Base-by-base conservation (phyloP, 768 basidiomycete species). In the Tulasnella sp. region DNA sequence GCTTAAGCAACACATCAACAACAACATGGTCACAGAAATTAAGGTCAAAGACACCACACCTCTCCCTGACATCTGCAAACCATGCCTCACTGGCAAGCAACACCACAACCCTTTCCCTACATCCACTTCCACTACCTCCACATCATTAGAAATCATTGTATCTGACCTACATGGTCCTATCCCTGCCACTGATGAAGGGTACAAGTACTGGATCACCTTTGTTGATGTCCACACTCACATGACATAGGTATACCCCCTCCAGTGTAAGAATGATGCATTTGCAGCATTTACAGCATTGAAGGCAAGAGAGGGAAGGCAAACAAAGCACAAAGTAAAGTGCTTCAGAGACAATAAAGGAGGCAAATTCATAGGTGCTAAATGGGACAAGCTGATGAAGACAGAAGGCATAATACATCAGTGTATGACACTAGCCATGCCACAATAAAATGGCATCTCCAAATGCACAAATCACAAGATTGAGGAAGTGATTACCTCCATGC, bases 391-490 rank as follows among this genome's bases (percentile, higher is more conserved):
- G 45, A 1, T 44, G 4, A 42, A 11, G n/a, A 42, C 32, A 24
- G 15, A 42, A 30, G 64, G 64, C 10, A 65, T 64, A 21, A 11
- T n/a, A 3, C 53, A 54, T 17, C 27, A 64, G 26, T 17, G 49
- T 24, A 65, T 59, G 2, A 58, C 38, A 1, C 24, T 32, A 9
- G 44, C 61, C 63, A 61, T 42, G 7, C 63, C 63, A 3, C 64
- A 65, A 42, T 45, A 61, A 27, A 65, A 65, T 43, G 64, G 64
- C 3, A 47, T 55, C n/a, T 51, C 45, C 2, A 63, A 65, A 34
- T 10, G 41, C 1, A 27, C 38, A 19, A 65, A 65, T 51, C 48
- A 51, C 3, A 43, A 30, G 11, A 51, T 65, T 11, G 30, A 26
- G 30, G 58, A 61, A 19, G 51, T 17, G 4, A 41, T 45, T n/a